Percentiles rank a stretch among this genome's conserved stretches.
Conservation (phyloP, 331 rosid genomes). For the Quercus lobata region DNA sequence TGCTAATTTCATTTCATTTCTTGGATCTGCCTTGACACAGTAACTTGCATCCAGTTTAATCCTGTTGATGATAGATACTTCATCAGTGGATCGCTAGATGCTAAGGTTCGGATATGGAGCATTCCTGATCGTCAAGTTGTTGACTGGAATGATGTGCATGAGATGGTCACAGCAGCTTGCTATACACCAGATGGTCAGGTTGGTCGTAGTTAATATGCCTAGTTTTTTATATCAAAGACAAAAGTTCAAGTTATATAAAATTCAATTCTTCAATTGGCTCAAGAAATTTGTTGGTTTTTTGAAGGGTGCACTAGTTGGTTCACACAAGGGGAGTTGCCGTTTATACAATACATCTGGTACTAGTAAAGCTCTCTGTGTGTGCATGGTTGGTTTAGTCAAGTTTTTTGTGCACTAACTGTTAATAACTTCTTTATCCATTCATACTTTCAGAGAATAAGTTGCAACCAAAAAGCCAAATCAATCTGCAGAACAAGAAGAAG, state of each 20-base stretch:
- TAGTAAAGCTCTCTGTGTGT: not conserved
- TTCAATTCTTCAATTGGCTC: constrained; percentile 10
- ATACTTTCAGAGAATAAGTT: constrained; percentile 73
- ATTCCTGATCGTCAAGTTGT: constrained; percentile 90
- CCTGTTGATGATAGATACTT: constrained; percentile 96
- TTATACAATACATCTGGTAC: constrained; percentile 83
- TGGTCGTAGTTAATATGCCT: constrained; percentile 30
- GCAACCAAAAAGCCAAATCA: constrained; percentile 75
- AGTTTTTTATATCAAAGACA: not conserved
- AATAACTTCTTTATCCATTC: constrained; percentile 3
- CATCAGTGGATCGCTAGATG: constrained; percentile 98
- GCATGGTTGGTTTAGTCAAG: not conserved
- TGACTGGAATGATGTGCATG: constrained; percentile 94
- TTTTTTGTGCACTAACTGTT: constrained; percentile 15
- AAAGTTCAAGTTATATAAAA: constrained; percentile 2
- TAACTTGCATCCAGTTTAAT: constrained; percentile 99
- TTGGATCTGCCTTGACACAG: constrained; percentile 56
- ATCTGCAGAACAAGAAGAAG: constrained; percentile 95
- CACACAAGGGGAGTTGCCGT: constrained; percentile 94
- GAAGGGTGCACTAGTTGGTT: constrained; percentile 96
- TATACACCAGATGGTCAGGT: constrained; percentile 99
- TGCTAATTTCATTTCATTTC: constrained; percentile 37
- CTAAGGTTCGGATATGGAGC: constrained; percentile 99
- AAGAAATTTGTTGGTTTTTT: constrained; percentile 28
- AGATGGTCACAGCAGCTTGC: constrained; percentile 99